phyloP scores from a whole-genome alignment of 169 alveolate species.

The Cryptosporidium ubiquitum region DNA sequence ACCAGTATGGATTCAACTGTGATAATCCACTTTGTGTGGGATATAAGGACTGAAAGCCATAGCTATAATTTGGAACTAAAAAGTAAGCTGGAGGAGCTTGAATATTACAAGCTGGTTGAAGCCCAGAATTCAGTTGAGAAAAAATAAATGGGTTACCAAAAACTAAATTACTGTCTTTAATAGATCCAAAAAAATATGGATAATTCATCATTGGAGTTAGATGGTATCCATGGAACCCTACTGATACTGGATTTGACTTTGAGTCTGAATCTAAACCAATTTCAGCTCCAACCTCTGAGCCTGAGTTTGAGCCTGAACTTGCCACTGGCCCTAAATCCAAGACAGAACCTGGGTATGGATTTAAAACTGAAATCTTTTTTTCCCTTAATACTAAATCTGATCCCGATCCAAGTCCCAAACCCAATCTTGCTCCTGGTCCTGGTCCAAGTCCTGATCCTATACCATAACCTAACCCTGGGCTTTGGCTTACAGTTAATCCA shows the following conservation, averaged over 20 bases:
- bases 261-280: not conserved
- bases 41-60: not conserved
- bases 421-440: not conserved
- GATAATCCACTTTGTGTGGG: not conserved
- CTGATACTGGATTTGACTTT: not conserved
- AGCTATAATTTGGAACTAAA: constrained; percentile 25
- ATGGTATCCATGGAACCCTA: not conserved
- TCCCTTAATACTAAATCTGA: not conserved
- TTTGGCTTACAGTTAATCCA: not conserved
- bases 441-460: not conserved
- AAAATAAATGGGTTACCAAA: not conserved
- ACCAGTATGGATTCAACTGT: not conserved
- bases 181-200: not conserved
- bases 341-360: not conserved
- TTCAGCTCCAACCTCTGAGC: not conserved
- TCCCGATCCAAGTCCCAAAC: not conserved
- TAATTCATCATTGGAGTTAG: not conserved
- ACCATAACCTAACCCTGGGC: not conserved
- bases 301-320: not conserved
- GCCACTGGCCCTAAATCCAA: not conserved
- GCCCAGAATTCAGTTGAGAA: not conserved
- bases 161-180: not conserved
- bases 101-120: not conserved
- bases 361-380: not conserved
- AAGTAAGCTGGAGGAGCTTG: constrained; percentile 12